phyloP scores from a whole-genome alignment of 257 asterid species.

The Verbena officinalis region DNA sequence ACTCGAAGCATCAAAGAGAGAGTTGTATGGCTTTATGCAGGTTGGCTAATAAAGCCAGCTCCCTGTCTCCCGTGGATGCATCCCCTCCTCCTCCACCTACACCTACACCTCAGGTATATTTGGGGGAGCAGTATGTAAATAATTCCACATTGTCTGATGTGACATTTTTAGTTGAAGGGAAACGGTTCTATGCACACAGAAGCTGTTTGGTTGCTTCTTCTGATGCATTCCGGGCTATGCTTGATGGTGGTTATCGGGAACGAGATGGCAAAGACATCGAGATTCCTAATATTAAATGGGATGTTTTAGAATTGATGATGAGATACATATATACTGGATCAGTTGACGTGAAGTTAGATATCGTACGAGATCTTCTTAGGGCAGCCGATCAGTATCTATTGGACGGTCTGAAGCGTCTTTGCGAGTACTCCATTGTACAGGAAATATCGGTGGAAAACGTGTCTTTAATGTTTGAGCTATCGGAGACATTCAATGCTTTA shows the following conservation, averaged over 20 bases:
- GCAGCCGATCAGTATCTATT: conserved; percentile 98
- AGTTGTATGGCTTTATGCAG: conserved; percentile 80
- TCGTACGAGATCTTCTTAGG: conserved; percentile 89
- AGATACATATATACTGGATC: conserved; percentile 95
- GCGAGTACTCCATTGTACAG: conserved; percentile 88
- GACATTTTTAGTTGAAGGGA: conserved; percentile 90
- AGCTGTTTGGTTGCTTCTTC: conserved; percentile 96
- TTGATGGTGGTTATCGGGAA: conserved; percentile 99
- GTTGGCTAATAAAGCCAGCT: conserved; percentile 78
- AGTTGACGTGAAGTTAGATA: conserved; percentile 74
- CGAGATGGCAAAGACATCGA: conserved; percentile 96
- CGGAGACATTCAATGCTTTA: conserved; percentile 87
- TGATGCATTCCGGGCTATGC: conserved; percentile 98
- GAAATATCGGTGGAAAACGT: conserved; percentile 84
- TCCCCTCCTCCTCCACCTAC: conserved; percentile 99
- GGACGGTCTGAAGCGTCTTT: conserved; percentile 95
- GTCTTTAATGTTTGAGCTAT: conserved; percentile 85
- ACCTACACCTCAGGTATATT: conserved; percentile 93
- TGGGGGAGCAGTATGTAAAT: conserved; percentile 95
- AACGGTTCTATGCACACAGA: conserved; percentile 93
- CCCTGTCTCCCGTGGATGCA: conserved; percentile 83
- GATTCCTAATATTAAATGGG: conserved; percentile 97
- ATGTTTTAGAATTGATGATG: conserved; percentile 97
- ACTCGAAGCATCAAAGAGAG: conserved; percentile 68
- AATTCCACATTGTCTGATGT: conserved; percentile 89